Evolutionary conservation across 2,329 filamentous ascomycete species (phyloP).

Genomic region (Sphaerulina vaccinii): DNA sequence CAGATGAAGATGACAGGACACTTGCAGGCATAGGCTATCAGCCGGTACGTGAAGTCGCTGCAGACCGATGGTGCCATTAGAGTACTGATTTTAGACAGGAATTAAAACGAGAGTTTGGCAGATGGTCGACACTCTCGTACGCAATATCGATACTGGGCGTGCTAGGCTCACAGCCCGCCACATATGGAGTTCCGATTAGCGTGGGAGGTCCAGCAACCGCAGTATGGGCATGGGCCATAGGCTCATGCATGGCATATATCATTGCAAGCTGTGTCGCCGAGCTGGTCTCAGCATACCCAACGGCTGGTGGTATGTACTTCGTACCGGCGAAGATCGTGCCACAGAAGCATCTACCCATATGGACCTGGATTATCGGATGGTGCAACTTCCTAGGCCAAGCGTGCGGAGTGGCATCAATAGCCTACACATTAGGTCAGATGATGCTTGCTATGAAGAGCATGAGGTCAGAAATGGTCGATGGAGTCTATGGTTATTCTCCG

Average conservation of each 20-base stretch:
- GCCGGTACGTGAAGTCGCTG: slow-evolving; percentile 51
- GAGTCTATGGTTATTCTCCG: slow-evolving; percentile 57
- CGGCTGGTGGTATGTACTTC: slow-evolving; percentile 67
- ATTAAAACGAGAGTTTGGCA: slow-evolving; percentile 61
- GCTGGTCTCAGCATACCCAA: slow-evolving; percentile 65
- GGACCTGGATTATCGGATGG: slow-evolving; percentile 64
- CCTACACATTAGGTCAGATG: slow-evolving; percentile 65
- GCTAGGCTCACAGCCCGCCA: slow-evolving; percentile 64
- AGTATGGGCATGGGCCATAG: slow-evolving; percentile 66
- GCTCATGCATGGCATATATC: slow-evolving; percentile 63
- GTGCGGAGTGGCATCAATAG: slow-evolving; percentile 61
- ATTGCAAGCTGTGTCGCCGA: slow-evolving; percentile 66
- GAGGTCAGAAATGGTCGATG: slow-evolving; percentile 55
- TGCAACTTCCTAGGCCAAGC: slow-evolving; percentile 65
- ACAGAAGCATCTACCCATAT: slow-evolving; percentile 58
- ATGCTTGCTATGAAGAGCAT: slow-evolving; percentile 61
- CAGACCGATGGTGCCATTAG: not conserved
- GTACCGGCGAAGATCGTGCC: slow-evolving; percentile 66
- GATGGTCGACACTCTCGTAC: slow-evolving; percentile 66
- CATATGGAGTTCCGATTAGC: slow-evolving; percentile 58
- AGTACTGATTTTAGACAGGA: slow-evolving; percentile 47
- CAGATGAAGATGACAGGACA: slow-evolving; percentile 58
- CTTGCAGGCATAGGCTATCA: slow-evolving; percentile 63
- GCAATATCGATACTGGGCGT: slow-evolving; percentile 65
- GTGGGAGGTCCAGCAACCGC: slow-evolving; percentile 63